Evolutionary conservation across 129 eudicot genomes (phyloP), one percentile per base, ranked within the genome.

Genomic region (Tanacetum coccineum): DNA sequence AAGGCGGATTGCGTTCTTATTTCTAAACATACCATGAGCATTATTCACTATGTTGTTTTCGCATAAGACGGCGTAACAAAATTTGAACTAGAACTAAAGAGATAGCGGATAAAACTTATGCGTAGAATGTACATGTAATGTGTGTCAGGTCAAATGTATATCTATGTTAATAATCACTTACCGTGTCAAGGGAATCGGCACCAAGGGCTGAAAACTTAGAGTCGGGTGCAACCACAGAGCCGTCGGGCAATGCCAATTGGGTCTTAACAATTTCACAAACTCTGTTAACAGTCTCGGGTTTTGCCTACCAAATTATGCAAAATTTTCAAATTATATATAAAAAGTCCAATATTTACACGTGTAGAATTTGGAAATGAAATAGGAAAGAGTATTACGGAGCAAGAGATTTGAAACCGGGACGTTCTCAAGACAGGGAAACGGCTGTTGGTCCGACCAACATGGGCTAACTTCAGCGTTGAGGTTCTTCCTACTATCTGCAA

Each of bases 151-250:
- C 3, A 13, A 26, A 8, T 28, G 3, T 26, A 26, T 32, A 63
- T 6, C 18, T 8, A 54, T 2, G 0, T 17, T 53, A 26, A 74
- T 18, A 10, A 55, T n/a, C 50, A 54, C 74, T 78, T 70, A 88
- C 96, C 2, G 96, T 88, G 85, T 88, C 96, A 47, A 88, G 91
- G 32, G 96, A 88, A 62, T 88, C 96, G 2, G 96, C 96, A 61
- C 92, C 96, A 64, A 88, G 96, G 36, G 78, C 75, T 8, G 89
- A 17, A 39, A 88, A 88, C 40, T 74, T 88, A 36, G 91, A 77
- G 18, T 72, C 83, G 36, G 83, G 91, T 54, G 81, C 76, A 72
- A 88, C 74, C 61, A 68, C 77, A 4, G 85, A 19, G 20, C 76
- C 96, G 1, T 73, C 30, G 20, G 85, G 2, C 26, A 88, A 56